phyloP scores from a whole-genome alignment of 2,329 filamentous ascomycete genomes.

The Aspergillus felis region DNA sequence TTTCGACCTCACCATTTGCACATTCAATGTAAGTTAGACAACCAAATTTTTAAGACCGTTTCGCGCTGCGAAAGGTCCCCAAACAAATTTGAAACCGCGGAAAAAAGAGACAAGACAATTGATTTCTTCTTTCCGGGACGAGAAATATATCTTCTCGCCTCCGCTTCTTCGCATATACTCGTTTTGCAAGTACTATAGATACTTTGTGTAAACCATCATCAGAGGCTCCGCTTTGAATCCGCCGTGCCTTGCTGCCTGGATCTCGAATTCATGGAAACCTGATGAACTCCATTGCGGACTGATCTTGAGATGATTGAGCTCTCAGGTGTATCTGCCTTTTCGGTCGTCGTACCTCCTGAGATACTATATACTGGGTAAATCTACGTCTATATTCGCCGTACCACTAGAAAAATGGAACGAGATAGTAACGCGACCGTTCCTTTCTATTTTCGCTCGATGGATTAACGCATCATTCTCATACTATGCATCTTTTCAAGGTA shows the following conservation, averaged over 20 bases:
- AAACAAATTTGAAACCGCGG: not conserved
- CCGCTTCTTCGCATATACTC: not conserved
- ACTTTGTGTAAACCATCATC: not conserved
- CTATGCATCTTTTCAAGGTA: not conserved
- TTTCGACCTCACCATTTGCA: not conserved
- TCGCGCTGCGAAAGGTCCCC: not conserved
- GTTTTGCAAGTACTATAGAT: not conserved
- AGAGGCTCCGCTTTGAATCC: not conserved
- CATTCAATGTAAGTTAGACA: not conserved
- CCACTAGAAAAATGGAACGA: not conserved
- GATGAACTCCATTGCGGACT: not conserved
- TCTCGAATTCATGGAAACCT: not conserved
- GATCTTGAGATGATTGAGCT: too few species aligned
- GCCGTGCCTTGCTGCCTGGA: too few species aligned
- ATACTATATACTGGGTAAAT: not conserved
- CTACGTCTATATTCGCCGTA: not conserved
- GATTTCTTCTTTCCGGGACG: not conserved
- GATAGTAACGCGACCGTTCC: not conserved
- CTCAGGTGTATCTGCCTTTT: not conserved
- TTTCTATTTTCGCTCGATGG: not conserved
- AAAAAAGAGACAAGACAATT: not conserved
- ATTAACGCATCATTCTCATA: not conserved
- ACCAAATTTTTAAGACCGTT: not conserved
- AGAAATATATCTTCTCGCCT: not conserved
- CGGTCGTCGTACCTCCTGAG: not conserved